A percentile compares a stretch with the other conserved stretches of the same genome.
These are phyloP conservation scores for Cardamine resedifolia DNA, from an alignment of 345 rosid species.

Conservation along the genomic window DNA sequence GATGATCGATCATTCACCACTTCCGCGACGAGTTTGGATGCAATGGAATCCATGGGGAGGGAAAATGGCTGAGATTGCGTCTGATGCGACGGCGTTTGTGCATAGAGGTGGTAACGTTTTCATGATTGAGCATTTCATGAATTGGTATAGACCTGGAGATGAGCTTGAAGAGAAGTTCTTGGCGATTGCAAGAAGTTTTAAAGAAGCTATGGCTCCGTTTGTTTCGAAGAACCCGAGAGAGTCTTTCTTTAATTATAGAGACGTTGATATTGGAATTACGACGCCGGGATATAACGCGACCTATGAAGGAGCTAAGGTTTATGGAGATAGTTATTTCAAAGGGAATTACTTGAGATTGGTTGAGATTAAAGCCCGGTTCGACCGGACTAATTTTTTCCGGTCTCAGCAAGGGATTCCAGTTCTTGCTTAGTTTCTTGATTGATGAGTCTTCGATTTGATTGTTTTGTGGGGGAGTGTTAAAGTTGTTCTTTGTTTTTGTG, in stretches of 20 bases:
- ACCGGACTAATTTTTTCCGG: slow-evolving; percentile 55
- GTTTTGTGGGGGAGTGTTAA: neutral
- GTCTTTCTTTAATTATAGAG: slow-evolving; percentile 50
- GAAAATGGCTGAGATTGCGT: slow-evolving; percentile 49
- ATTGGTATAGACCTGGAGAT: slow-evolving; percentile 44
- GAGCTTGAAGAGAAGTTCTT: slow-evolving; percentile 37
- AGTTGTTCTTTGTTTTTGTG: neutral
- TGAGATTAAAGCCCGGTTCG: slow-evolving; percentile 48
- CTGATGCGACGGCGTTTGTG: slow-evolving; percentile 51
- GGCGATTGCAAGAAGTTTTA: slow-evolving; percentile 38
- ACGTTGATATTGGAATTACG: slow-evolving; percentile 54
- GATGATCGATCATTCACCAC: slow-evolving; percentile 43
- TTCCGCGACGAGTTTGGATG: slow-evolving; percentile 36
- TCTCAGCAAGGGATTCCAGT: slow-evolving; percentile 62
- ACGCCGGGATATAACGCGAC: slow-evolving; percentile 36
- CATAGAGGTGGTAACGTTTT: slow-evolving; percentile 57
- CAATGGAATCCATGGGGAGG: slow-evolving; percentile 70
- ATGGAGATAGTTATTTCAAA: slow-evolving; percentile 55
- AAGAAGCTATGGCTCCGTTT: slow-evolving; percentile 48
- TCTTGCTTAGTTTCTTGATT: slow-evolving; percentile 32
- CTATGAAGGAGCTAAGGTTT: slow-evolving; percentile 46
- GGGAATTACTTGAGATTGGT: slow-evolving; percentile 56
- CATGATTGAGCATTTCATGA: slow-evolving; percentile 55
- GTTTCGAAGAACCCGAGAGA: slow-evolving; percentile 66
- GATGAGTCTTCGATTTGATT: neutral